Percentiles rank a stretch among this genome's conserved stretches.
These are phyloP conservation scores for Excoecaria agallocha DNA, from an alignment of 345 rosid genomes.

Conservation along the genomic window DNA sequence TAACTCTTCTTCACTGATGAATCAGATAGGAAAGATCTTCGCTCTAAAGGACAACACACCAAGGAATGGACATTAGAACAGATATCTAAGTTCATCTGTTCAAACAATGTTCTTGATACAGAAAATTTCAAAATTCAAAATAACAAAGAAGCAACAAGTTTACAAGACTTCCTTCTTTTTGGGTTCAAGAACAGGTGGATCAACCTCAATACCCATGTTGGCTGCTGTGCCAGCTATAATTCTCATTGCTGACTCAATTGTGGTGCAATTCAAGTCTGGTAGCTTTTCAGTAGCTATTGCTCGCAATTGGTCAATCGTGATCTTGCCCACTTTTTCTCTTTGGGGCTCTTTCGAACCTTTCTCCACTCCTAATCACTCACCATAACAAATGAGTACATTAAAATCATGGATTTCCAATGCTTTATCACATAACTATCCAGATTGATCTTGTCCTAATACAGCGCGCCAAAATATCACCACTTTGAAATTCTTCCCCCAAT, in stretches of 20 bases:
- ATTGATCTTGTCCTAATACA: not conserved
- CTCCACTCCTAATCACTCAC: constrained; percentile 57
- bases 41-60: not conserved
- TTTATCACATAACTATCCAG: not conserved
- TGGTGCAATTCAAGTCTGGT: constrained; percentile 72
- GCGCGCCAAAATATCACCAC: not conserved
- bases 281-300: constrained; percentile 76
- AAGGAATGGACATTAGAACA: not conserved
- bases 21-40: not conserved
- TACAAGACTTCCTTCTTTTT: constrained; percentile 52
- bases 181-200: constrained; percentile 85
- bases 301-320: constrained; percentile 67
- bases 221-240: constrained; percentile 92
- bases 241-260: constrained; percentile 85
- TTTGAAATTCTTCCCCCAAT: not conserved
- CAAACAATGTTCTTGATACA: constrained; percentile 6
- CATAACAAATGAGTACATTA: not conserved
- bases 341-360: constrained; percentile 81
- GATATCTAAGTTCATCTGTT: not conserved
- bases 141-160: constrained; percentile 7
- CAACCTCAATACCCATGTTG: constrained; percentile 84
- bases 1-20: no score
- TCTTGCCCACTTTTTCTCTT: constrained; percentile 66
- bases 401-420: not conserved
- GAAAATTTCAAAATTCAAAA: constrained; percentile 1